Conservation (phyloP, 306 rosid species). For the Glycyrrhiza uralensis region DNA sequence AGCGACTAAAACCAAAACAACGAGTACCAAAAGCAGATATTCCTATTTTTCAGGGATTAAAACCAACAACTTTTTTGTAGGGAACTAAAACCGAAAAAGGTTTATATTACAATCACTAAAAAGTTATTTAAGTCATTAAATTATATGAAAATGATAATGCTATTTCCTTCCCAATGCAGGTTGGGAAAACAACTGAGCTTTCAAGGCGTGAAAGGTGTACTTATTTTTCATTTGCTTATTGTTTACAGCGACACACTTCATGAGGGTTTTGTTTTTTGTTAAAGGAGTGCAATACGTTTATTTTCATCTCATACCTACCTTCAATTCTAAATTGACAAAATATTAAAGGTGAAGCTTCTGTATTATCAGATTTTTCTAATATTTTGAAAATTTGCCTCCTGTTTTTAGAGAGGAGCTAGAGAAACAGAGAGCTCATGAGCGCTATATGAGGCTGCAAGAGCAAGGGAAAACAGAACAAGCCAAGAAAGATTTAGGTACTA, state of each 20-base stretch:
- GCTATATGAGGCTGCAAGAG: conserved; percentile 85
- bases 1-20: too few species aligned
- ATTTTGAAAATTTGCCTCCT: neutral
- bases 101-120: too few species aligned
- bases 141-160: neutral
- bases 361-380: neutral
- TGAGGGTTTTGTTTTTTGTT: neutral
- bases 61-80: too few species aligned
- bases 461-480: conserved; percentile 95
- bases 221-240: neutral
- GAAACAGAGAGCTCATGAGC: conserved; percentile 83
- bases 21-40: too few species aligned
- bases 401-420: conserved; percentile 77
- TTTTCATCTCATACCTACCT: neutral
- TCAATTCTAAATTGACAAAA: neutral
- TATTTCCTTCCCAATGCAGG: conserved; percentile 38
- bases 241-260: neutral
- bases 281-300: neutral
- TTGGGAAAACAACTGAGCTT: conserved; percentile 72
- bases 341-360: conserved; percentile 8
- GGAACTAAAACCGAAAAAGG: too few species aligned
- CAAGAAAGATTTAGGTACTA: conserved; percentile 81
- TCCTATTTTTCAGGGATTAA: too few species aligned
- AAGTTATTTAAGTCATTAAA: too few species aligned
- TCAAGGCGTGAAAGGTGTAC: conserved; percentile 92